These are phyloP conservation scores for Mycena citricolor DNA, from an alignment of 1,284 basidiomycete species.

Conservation along the genomic window DNA sequence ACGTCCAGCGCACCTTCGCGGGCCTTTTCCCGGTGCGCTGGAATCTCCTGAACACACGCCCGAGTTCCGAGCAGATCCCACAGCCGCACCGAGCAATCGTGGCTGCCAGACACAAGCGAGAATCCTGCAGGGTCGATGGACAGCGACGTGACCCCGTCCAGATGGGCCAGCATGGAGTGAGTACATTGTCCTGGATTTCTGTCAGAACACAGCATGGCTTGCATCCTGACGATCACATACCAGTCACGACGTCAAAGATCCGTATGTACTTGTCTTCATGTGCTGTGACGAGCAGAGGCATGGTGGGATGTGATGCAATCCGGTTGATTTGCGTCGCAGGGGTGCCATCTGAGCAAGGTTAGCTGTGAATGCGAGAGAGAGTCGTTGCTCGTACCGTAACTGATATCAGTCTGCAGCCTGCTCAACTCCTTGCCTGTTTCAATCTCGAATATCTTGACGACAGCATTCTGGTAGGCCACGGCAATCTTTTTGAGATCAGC, in stretches of 20 bases:
- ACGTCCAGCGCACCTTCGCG: slow-evolving; percentile 90
- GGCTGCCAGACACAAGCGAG: slow-evolving; percentile 86
- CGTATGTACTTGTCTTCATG: slow-evolving; percentile 95
- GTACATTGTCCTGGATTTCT: slow-evolving; percentile 69
- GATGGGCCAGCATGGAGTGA: slow-evolving; percentile 87
- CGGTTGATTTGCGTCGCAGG: slow-evolving; percentile 84
- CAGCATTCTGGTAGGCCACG: slow-evolving; percentile 90
- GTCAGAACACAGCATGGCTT: slow-evolving; percentile 10
- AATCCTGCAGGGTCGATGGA: slow-evolving; percentile 87
- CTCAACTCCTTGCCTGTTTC: slow-evolving; percentile 81
- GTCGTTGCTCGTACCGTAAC: slow-evolving; percentile 54
- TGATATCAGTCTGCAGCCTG: slow-evolving; percentile 66
- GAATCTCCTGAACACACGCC: slow-evolving; percentile 88
- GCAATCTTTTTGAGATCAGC: slow-evolving; percentile 77
- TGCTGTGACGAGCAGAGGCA: slow-evolving; percentile 84
- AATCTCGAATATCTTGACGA: slow-evolving; percentile 89
- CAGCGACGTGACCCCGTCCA: slow-evolving; percentile 88
- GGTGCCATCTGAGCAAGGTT: slow-evolving; percentile 55
- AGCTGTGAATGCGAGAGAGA: slow-evolving; percentile 8
- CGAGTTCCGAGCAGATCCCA: slow-evolving; percentile 89
- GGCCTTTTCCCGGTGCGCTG: slow-evolving; percentile 83
- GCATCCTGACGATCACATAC: slow-evolving; percentile 43
- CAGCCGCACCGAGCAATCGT: slow-evolving; percentile 92
- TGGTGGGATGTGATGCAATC: slow-evolving; percentile 88
- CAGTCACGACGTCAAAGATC: slow-evolving; percentile 82